phyloP scores from a whole-genome alignment of 2,329 filamentous ascomycete species.

The Cercospora canescens region DNA sequence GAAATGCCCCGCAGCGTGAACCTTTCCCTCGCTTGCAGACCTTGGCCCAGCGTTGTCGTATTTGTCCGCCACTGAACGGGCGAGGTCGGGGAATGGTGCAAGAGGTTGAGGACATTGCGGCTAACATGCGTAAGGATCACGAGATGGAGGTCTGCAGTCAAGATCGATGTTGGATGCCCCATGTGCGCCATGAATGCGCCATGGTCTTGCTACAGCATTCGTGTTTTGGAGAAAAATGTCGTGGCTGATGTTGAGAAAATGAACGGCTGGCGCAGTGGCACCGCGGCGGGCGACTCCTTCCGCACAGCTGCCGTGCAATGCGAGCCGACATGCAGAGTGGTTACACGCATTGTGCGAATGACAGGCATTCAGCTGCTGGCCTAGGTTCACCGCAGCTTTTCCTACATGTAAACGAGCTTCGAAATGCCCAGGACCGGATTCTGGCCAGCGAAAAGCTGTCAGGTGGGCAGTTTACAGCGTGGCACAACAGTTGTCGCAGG shows the following conservation, averaged over 20 bases:
- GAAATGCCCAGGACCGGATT: neutral
- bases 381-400: conserved; percentile 8
- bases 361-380: conserved; percentile 13
- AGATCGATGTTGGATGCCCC: neutral
- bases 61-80: neutral
- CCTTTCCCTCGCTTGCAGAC: neutral
- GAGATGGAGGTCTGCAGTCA: neutral
- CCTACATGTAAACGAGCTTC: conserved; percentile 15
- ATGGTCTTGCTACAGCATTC: neutral
- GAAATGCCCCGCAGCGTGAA: conserved; percentile 3
- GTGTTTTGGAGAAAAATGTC: conserved; percentile 11
- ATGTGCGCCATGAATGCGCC: neutral
- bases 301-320: conserved; percentile 2
- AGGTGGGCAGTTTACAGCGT: conserved; percentile 11
- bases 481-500: conserved; percentile 15
- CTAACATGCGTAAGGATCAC: neutral
- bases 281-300: conserved; percentile 1
- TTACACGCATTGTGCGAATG: conserved; percentile 17
- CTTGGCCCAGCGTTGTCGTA: neutral
- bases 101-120: conserved; percentile 3
- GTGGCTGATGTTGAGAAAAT: conserved; percentile 16
- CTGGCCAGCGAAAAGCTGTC: conserved; percentile 13
- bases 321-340: conserved; percentile 2
- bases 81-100: neutral
- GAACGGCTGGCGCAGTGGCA: conserved; percentile 3